Conservation (phyloP, 768 basidiomycete species). For the Exidia glandulosa region DNA sequence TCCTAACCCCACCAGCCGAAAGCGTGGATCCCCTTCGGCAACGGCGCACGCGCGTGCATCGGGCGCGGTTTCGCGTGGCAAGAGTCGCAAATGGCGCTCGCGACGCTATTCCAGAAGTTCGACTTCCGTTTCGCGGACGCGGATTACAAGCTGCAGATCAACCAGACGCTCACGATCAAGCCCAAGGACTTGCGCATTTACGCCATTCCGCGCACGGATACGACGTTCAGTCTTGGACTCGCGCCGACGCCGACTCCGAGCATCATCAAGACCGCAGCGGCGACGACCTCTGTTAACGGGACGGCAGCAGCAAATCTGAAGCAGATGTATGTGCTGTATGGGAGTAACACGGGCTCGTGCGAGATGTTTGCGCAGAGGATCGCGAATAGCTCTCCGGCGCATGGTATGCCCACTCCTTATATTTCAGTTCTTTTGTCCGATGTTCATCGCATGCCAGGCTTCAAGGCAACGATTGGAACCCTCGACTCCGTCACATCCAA, state of each 20-base stretch:
- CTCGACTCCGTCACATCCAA: slow-evolving; percentile 28
- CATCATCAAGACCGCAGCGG: too few relatives aligned
- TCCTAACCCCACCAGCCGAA: slow-evolving; percentile 23
- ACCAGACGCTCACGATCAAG: slow-evolving; percentile 38
- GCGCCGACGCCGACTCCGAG: background rate
- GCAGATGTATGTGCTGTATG: slow-evolving; percentile 30
- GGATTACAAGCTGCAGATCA: slow-evolving; percentile 31
- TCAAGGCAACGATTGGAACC: slow-evolving; percentile 27
- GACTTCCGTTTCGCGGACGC: slow-evolving; percentile 33
- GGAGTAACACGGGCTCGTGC: slow-evolving; percentile 38
- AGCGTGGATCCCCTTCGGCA: slow-evolving; percentile 30
- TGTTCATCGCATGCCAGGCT: slow-evolving; percentile 18
- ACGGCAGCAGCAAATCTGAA: too few relatives aligned
- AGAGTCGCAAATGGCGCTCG: slow-evolving; percentile 32
- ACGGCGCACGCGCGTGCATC: slow-evolving; percentile 17
- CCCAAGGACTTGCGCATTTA: slow-evolving; percentile 31
- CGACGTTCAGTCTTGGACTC: too few relatives aligned
- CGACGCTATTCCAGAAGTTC: slow-evolving; percentile 33
- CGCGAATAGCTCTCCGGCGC: slow-evolving; percentile 24
- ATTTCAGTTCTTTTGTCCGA: too few relatives aligned
- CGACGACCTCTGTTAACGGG: slow-evolving; percentile 8
- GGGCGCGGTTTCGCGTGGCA: slow-evolving; percentile 39
- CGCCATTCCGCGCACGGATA: slow-evolving; percentile 23
- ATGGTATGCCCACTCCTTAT: slow-evolving; percentile 20
- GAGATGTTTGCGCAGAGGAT: slow-evolving; percentile 38